Evolutionary conservation across 257 asterid genomes (phyloP).

Genomic region (Primulina huaijiensis): DNA sequence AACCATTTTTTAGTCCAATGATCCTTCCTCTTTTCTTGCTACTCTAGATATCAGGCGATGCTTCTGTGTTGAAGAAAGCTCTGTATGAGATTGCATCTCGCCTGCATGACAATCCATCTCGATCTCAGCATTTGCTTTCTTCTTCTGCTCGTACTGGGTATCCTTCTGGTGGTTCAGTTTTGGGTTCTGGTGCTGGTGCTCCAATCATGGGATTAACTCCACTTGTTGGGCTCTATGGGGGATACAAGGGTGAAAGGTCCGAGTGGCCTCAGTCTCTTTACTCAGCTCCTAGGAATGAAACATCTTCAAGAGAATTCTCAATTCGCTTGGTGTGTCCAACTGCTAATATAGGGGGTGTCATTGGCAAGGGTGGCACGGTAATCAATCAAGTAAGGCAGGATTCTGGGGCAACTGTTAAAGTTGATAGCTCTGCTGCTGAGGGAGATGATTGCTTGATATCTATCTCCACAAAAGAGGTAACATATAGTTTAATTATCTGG

Average conservation of each 20-base stretch:
- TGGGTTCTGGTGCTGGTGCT: constrained; percentile 60
- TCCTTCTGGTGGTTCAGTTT: constrained; percentile 62
- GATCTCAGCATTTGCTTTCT: constrained; percentile 80
- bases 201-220: constrained; percentile 80
- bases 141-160: constrained; percentile 57
- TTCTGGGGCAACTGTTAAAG: constrained; percentile 80
- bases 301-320: constrained; percentile 70
- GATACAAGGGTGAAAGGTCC: constrained; percentile 70
- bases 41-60: constrained; percentile 75
- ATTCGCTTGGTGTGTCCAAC: constrained; percentile 77
- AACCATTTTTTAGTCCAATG: not conserved
- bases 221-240: constrained; percentile 70
- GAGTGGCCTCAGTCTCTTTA: constrained; percentile 76
- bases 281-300: constrained; percentile 66
- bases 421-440: constrained; percentile 73
- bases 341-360: constrained; percentile 87
- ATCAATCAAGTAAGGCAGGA: constrained; percentile 95
- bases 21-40: constrained; percentile 16
- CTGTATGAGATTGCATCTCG: constrained; percentile 71
- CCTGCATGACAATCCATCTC: constrained; percentile 89
- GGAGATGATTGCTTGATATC: constrained; percentile 84
- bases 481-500: constrained; percentile 7
- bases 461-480: constrained; percentile 79
- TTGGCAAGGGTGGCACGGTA: constrained; percentile 84
- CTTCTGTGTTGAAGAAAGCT: constrained; percentile 74